Evolutionary conservation across 768 basidiomycete genomes (phyloP).

Genomic region (Mrakia blollopis): DNA sequence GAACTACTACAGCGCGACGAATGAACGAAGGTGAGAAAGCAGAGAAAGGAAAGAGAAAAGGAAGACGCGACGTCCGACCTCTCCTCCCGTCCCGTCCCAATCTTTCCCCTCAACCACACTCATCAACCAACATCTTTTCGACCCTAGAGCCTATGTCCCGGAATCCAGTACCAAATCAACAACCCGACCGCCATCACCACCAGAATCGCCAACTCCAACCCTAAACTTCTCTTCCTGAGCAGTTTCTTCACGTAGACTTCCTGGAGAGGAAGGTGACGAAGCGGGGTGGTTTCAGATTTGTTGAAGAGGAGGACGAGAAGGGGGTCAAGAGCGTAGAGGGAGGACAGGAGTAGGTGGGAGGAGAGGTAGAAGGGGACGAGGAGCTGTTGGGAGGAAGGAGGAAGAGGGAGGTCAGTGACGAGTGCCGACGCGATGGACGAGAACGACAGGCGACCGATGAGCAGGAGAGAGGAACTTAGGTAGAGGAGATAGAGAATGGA

Average conservation of each 20-base stretch:
- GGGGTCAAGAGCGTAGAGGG: slow-evolving; percentile 96
- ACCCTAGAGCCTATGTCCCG: slow-evolving; percentile 73
- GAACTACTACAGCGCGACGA: no score
- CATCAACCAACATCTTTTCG: no score
- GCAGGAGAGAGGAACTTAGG: slow-evolving; percentile 16
- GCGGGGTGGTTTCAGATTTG: slow-evolving; percentile 94
- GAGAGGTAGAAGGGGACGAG: slow-evolving; percentile 91
- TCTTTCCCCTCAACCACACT: no score
- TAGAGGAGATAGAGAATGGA: slow-evolving; percentile 19
- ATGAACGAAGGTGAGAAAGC: not conserved
- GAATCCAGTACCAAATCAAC: slow-evolving; percentile 91
- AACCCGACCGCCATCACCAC: slow-evolving; percentile 75
- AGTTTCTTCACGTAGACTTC: slow-evolving; percentile 93
- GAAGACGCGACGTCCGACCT: not conserved
- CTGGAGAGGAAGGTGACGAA: slow-evolving; percentile 82
- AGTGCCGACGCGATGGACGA: slow-evolving; percentile 2
- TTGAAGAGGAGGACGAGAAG: slow-evolving; percentile 79
- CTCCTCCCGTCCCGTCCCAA: not conserved
- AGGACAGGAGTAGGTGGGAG: slow-evolving; percentile 82
- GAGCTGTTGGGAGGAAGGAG: slow-evolving; percentile 54
- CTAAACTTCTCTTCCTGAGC: slow-evolving; percentile 79
- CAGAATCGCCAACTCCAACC: slow-evolving; percentile 58
- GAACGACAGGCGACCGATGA: not conserved
- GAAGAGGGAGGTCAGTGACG: not conserved
- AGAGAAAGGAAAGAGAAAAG: slow-evolving; percentile 7